Evolutionary conservation across 768 basidiomycete species (phyloP), one percentile per base, ranked within the genome.

Genomic region (Tephrocybe sp.): DNA sequence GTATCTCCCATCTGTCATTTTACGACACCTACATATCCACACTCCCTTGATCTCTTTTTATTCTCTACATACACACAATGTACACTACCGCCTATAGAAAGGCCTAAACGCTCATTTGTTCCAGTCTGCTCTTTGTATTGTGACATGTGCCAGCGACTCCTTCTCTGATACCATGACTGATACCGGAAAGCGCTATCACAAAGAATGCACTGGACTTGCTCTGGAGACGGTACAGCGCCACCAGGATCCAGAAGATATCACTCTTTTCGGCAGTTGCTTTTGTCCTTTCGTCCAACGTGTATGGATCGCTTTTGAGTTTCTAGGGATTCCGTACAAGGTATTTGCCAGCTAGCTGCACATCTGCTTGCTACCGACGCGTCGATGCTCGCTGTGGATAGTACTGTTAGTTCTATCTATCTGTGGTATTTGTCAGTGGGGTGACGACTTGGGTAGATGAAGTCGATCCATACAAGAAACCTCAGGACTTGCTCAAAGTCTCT

Each of bases 401-500:
- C 18, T 50, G 49, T 43, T 16, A 13, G 48, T 4, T 15, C 15
- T 29, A 29, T 11, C 11, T 29, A n/a, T n/a, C n/a, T n/a, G n/a
- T n/a, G n/a, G 27, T 44, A 19, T n/a, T n/a, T n/a, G n/a, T n/a
- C n/a, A n/a, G n/a, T n/a, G n/a, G n/a, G n/a, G n/a, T n/a, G n/a
- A n/a, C n/a, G n/a, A n/a, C n/a, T n/a, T n/a, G n/a, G n/a, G n/a
- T 37, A 89, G 88, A 85, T 57, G 88, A 90, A 65, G 85, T 89
- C 23, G 85, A 90, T 64, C 86, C 88, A 16, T 91, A 91, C 71
- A 82, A 83, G 67, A 93, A 91, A 57, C 87, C 90, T 0, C 64
- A 79, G 42, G 88, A 88, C 25, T 77, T 93, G 16, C 72, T 94
- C n/a, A 80, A 87, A 30, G 72, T 90, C 15, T 91, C 88, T 13